Conservation (phyloP, 2,329 filamentous ascomycete species). For the Huntiella abstrusa region DNA sequence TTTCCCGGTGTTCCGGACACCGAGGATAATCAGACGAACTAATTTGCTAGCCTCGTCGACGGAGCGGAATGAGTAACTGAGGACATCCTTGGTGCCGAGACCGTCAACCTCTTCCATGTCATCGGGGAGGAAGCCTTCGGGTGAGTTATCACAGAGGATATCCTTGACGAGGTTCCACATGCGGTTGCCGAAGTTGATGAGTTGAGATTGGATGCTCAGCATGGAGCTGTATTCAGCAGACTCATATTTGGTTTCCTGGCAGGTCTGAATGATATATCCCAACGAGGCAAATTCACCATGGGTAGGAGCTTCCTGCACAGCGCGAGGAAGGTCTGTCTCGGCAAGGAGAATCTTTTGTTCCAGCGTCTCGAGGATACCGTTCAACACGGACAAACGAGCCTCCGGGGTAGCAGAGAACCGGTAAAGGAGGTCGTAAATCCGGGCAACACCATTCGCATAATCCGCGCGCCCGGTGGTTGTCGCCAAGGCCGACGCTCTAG, state of each 20-base stretch:
- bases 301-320: conserved; percentile 46
- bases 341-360: conserved; percentile 46
- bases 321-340: conserved; percentile 43
- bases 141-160: conserved; percentile 81
- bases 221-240: conserved; percentile 6
- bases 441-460: conserved; percentile 78
- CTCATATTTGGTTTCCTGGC: conserved; percentile 11
- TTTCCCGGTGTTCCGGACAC: conserved; percentile 28
- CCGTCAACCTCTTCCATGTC: conserved; percentile 55
- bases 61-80: conserved; percentile 89
- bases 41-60: conserved; percentile 83
- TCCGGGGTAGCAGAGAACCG: conserved; percentile 29
- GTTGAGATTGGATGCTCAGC: conserved; percentile 9
- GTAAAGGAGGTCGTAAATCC: conserved; percentile 52
- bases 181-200: conserved; percentile 37
- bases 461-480: conserved; percentile 65
- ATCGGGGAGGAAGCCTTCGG: conserved; percentile 68
- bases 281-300: conserved; percentile 54
- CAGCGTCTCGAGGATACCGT: conserved; percentile 38
- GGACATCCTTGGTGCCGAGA: conserved; percentile 65
- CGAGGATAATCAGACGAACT: conserved; percentile 41
- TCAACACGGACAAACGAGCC: conserved; percentile 31
- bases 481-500: conserved; percentile 37
- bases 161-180: conserved; percentile 62
- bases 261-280: conserved; percentile 16